Evolutionary conservation across 164 flowering plant species (phyloP), one percentile per base, ranked within the genome.

Genomic region (Tinospora cordifolia): DNA sequence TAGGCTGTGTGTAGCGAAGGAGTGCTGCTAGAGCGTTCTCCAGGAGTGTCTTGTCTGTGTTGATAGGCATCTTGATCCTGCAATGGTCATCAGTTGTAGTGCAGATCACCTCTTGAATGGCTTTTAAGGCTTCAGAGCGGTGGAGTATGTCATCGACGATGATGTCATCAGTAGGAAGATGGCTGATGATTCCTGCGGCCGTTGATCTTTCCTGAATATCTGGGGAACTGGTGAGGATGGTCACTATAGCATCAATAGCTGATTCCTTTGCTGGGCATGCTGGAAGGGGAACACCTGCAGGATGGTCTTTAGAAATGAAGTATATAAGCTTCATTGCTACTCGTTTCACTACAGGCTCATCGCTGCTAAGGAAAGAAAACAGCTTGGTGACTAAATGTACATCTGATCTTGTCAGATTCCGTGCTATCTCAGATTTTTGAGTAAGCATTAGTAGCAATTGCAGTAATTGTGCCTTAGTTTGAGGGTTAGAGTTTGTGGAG

Each of bases 1-100:
- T 71, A 21, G 74, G 72, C 15, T 64, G 69, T 71, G 80, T 71
- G 62, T 71, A 74, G 26, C 70, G 73, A 24, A 72, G 24, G 19
- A 78, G 73, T 49, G 73, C 75, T 17, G 75, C 80, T 24, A 78
- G 65, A 49, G 75, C 69, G 60, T 78, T 75, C 69, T 78, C 80
- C 36, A 78, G 54, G 3, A 78, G 60, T 51, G 75, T 71, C 60
- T 66, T 68, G 7, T 39, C 9, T 21, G 30, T 54, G 19, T 36
- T 26, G 38, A 46, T 22, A 12, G 41, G 58, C 44, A 66, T 24
- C 14, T 15, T 66, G 70, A 24, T 22, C 38, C 72, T 17, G 17
- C 19, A 1, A 27, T 41, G 71, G 46, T 57, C 67, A 47, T 77
- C 62, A 11, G 65, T 70, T 41, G n/a, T 30, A 49, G 71, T 49